Evolutionary conservation across 441 rosid genomes (phyloP), one percentile per base, ranked within the genome.

Genomic region (Adansonia gregorii): DNA sequence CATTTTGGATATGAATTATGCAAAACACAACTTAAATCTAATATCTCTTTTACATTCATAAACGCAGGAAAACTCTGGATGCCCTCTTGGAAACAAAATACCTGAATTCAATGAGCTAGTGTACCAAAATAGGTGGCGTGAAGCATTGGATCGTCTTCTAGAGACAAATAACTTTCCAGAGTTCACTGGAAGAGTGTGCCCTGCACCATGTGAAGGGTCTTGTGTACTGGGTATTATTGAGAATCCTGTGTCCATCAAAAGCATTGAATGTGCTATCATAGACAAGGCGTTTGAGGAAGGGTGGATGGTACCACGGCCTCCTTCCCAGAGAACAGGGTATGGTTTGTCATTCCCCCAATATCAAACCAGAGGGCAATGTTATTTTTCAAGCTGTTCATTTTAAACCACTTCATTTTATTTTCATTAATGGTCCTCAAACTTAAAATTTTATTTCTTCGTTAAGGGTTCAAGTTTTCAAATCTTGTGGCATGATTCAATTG

Each of bases 191-290:
- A 87, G 99, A 27, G 99, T 97, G 10, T 97, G 99, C 79, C 99
- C 99, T 82, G 99, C 99, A 60, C 99, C 99, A 8, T 97, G 99
- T 82, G 99, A 95, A 88, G 99, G 99, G 72, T 90, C 99, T 73
- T 97, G 99, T 52, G 99, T 97, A 73, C 99, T 97, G 75, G 99
- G 99, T 22, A 97, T 97, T 48, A 97, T 97, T 82, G 99, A 97
- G 84, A 94, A 97, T 83, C 99, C 99, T 19, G 99, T 97, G 4
- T 95, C 99, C 48, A 97, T 97, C 67, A 97, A 95, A 80, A 92
- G 77, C 80, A 95, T 97, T 41, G 99, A 97, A 83, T 95, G 99
- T 80, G 78, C 98, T 6, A 97, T 97, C 72, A 95, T 97, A 48
- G 99, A 97, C 85, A 93, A 87, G 84, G 99, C 99, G 51, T 97